A percentile compares a stretch with the other conserved stretches of the same genome.
phyloP scores from a whole-genome alignment of 352 stramenopile species.

The Phytophthora quininea region DNA sequence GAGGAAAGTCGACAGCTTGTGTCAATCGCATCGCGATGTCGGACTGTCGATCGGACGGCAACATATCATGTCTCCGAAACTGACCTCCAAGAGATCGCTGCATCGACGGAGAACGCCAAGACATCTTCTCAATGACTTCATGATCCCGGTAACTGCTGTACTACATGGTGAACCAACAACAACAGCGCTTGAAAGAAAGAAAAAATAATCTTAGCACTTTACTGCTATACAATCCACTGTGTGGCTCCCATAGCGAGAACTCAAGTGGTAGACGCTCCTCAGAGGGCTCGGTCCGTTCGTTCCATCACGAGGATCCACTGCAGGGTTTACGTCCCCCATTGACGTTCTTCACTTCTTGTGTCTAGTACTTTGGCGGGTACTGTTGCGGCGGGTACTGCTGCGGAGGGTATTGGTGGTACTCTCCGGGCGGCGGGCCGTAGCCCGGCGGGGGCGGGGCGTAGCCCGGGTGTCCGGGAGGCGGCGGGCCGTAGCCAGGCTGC shows the following conservation, averaged over 20 bases:
- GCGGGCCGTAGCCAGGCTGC: conserved; percentile 36
- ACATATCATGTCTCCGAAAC: too few relatives aligned
- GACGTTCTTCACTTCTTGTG: conserved; percentile 7
- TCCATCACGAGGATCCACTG: conserved; percentile 27
- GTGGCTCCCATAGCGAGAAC: neutral
- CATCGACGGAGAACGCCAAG: too few relatives aligned
- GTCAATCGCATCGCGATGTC: too few relatives aligned
- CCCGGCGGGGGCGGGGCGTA: conserved; percentile 36
- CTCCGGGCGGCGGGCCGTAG: conserved; percentile 51
- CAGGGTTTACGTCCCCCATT: neutral
- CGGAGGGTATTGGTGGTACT: conserved; percentile 56
- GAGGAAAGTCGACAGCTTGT: too few relatives aligned
- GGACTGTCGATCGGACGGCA: too few relatives aligned
- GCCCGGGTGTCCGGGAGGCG: conserved; percentile 34
- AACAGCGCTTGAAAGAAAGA: neutral
- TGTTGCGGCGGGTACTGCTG: conserved; percentile 40
- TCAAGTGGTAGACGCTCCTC: neutral
- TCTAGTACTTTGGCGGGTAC: conserved; percentile 26
- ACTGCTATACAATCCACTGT: conserved; percentile 6
- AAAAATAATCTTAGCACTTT: conserved; percentile 10
- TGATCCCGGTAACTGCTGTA: too few relatives aligned
- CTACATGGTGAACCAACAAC: too few relatives aligned
- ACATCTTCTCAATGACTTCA: too few relatives aligned
- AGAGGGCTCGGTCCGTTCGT: conserved; percentile 28
- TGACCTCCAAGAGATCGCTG: too few relatives aligned